Evolutionary conservation across 78 protist species (phyloP).

Genomic region (Dictyostelium purpureum): DNA sequence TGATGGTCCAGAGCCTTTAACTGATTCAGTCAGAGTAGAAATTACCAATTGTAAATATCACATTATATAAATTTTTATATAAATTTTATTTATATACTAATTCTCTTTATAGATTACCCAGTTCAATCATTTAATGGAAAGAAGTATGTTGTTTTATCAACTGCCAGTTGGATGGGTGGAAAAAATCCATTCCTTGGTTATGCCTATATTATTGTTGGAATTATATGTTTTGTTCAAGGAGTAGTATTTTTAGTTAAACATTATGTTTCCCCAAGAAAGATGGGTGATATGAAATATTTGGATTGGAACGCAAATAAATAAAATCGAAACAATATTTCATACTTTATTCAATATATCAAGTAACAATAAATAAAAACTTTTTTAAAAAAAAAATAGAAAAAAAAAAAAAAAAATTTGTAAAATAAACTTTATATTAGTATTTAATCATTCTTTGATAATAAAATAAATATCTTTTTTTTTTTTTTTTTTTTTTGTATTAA

Average conservation of each 20-base stretch:
- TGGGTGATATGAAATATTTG: conserved; percentile 68
- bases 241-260: conserved; percentile 74
- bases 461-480: neutral
- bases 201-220: conserved; percentile 91
- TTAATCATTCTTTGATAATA: neutral
- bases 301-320: too few relatives aligned
- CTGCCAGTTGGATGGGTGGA: conserved; percentile 96
- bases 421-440: neutral
- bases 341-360: too few relatives aligned
- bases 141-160: conserved; percentile 93
- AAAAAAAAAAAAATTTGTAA: too few relatives aligned
- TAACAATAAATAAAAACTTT: too few relatives aligned
- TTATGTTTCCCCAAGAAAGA: conserved; percentile 60
- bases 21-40: neutral
- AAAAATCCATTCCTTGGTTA: conserved; percentile 92
- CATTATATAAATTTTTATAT: neutral
- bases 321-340: too few relatives aligned
- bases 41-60: neutral
- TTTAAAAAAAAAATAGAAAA: too few relatives aligned
- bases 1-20: neutral
- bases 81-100: neutral
- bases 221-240: conserved; percentile 86
- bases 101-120: conserved; percentile 50
- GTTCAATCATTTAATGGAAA: conserved; percentile 84
- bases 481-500: conserved; percentile 8